Conservation (phyloP, 306 rosid species). For the Corylus americana region DNA sequence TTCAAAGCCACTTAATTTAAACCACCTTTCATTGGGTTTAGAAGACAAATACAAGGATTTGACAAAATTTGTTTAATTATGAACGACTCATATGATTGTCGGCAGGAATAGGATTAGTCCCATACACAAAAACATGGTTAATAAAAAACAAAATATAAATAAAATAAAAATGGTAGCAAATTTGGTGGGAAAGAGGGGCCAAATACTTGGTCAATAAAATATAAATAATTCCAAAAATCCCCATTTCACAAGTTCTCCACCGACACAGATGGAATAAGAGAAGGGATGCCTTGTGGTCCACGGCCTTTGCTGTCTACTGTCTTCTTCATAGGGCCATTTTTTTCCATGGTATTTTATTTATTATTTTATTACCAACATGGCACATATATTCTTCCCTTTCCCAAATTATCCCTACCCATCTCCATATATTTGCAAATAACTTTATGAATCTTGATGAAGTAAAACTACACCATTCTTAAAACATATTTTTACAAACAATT, state of each 20-base stretch:
- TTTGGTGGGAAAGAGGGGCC: neutral
- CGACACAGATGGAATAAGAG: conserved; percentile 1
- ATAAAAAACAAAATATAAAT: neutral
- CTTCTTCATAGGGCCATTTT: neutral
- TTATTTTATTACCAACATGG: neutral
- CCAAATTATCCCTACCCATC: conserved; percentile 20
- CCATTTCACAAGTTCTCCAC: neutral
- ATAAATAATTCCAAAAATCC: too few species aligned
- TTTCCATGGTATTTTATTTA: too few species aligned
- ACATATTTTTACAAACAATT: too few species aligned
- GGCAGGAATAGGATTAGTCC: neutral
- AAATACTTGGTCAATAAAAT: neutral
- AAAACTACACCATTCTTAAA: too few species aligned
- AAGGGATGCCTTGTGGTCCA: neutral
- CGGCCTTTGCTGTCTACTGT: conserved; percentile 2
- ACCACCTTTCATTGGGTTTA: too few species aligned
- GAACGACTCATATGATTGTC: neutral
- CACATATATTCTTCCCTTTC: neutral
- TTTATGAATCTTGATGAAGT: too few species aligned
- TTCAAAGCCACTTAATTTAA: too few species aligned
- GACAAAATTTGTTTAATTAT: too few species aligned
- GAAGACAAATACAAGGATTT: too few species aligned
- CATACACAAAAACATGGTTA: neutral
- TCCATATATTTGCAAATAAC: too few species aligned
- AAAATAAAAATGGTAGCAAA: neutral